Conservation (phyloP, 1,284 basidiomycete species). For the Microbotryum scabiosae region DNA sequence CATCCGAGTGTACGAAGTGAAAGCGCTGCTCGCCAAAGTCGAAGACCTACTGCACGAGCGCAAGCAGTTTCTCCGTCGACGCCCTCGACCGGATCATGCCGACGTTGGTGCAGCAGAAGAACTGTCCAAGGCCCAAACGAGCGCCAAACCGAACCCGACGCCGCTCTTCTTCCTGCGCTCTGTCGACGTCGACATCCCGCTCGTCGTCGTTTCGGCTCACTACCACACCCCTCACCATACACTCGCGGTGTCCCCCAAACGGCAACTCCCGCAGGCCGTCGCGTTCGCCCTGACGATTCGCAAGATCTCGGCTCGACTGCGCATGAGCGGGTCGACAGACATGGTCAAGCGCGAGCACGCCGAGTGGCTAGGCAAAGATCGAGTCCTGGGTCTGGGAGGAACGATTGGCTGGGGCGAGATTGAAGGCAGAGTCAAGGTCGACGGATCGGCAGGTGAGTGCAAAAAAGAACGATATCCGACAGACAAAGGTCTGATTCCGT, state of each 20-base stretch:
- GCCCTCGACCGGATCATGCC: neutral
- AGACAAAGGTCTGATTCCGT: too few species aligned
- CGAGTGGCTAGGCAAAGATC: slow-evolving; percentile 20
- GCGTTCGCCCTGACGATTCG: slow-evolving; percentile 19
- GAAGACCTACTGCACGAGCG: neutral
- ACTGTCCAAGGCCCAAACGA: neutral
- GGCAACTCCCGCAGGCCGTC: slow-evolving; percentile 12
- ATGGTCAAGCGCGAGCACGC: slow-evolving; percentile 12
- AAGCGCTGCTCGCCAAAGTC: neutral
- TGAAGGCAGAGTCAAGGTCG: slow-evolving; percentile 24
- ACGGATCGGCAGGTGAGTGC: slow-evolving; percentile 17
- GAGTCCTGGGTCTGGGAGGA: slow-evolving; percentile 4
- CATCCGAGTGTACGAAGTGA: slow-evolving; percentile 19
- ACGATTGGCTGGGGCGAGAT: slow-evolving; percentile 26
- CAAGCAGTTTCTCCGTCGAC: neutral
- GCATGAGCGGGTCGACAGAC: neutral
- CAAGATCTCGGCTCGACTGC: slow-evolving; percentile 9
- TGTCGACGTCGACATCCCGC: slow-evolving; percentile 13
- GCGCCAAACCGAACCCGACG: neutral
- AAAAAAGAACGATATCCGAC: neutral
- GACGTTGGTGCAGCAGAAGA: neutral
- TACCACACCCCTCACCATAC: slow-evolving; percentile 16
- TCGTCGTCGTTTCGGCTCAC: slow-evolving; percentile 18
- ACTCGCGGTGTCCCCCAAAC: slow-evolving; percentile 4
- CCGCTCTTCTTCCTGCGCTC: slow-evolving; percentile 10